phyloP scores from a whole-genome alignment of 2,329 filamentous ascomycete species.

The Aspergillus awamori region DNA sequence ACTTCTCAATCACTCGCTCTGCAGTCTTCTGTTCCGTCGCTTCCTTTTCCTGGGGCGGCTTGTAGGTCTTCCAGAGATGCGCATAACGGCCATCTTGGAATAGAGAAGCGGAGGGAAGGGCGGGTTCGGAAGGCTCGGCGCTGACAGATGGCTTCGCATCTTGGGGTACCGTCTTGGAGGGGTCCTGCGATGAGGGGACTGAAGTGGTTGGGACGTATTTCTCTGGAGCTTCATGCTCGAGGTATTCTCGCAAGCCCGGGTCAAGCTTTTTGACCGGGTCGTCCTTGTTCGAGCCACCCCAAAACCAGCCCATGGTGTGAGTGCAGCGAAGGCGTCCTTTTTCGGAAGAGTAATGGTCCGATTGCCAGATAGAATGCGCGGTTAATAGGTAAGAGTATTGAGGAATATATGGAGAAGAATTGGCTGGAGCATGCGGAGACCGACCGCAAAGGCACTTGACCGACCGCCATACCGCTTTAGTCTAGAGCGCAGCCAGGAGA shows the following conservation, averaged over 20 bases:
- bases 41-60: constrained; percentile 70
- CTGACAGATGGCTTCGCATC: constrained; percentile 16
- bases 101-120: constrained; percentile 56
- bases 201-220: constrained; percentile 58
- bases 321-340: constrained; percentile 31
- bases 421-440: constrained; percentile 17
- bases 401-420: background rate
- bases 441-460: constrained; percentile 8
- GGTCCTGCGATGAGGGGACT: constrained; percentile 23
- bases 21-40: constrained; percentile 75
- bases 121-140: constrained; percentile 35
- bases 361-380: background rate
- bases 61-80: constrained; percentile 91
- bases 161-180: constrained; percentile 24
- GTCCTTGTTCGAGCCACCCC: constrained; percentile 56
- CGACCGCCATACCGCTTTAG: constrained; percentile 28
- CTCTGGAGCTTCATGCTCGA: constrained; percentile 77
- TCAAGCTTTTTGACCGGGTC: constrained; percentile 77
- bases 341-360: constrained; percentile 1
- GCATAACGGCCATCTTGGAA: constrained; percentile 75
- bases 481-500: background rate
- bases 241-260: constrained; percentile 79
- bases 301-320: constrained; percentile 62
- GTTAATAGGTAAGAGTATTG: background rate
- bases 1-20: constrained; percentile 78